Evolutionary conservation across 73 alveolate species (phyloP).

Genomic region (Paramecium tetraurelia): DNA sequence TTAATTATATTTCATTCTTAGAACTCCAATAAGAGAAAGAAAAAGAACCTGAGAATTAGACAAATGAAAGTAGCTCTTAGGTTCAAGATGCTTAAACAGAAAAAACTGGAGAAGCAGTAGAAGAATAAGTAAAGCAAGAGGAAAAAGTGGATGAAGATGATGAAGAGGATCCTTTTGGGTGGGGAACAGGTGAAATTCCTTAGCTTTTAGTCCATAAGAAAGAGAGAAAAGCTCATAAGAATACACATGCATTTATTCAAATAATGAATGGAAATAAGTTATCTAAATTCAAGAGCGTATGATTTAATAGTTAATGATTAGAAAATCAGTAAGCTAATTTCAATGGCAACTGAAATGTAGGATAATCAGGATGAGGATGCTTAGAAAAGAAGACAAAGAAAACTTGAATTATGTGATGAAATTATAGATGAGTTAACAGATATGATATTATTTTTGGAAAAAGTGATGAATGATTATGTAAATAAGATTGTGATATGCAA

Average conservation of each 20-base stretch:
- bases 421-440: neutral
- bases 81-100: neutral
- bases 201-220: neutral
- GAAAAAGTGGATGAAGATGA: neutral
- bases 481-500: neutral
- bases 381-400: neutral
- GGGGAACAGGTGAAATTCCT: conserved; percentile 22
- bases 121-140: neutral
- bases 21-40: neutral
- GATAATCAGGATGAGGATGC: neutral
- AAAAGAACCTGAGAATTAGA: neutral
- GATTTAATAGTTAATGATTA: neutral
- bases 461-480: neutral
- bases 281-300: neutral
- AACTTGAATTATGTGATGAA: neutral
- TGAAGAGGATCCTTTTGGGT: neutral
- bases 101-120: neutral
- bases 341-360: neutral
- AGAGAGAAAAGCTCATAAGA: neutral
- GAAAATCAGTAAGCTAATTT: neutral
- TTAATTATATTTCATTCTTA: neutral
- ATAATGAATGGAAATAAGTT: neutral
- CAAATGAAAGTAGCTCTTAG: neutral
- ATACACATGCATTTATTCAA: neutral
- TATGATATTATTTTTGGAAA: neutral